phyloP scores from a whole-genome alignment of 441 rosid genomes.

The Gossypium davidsonii region DNA sequence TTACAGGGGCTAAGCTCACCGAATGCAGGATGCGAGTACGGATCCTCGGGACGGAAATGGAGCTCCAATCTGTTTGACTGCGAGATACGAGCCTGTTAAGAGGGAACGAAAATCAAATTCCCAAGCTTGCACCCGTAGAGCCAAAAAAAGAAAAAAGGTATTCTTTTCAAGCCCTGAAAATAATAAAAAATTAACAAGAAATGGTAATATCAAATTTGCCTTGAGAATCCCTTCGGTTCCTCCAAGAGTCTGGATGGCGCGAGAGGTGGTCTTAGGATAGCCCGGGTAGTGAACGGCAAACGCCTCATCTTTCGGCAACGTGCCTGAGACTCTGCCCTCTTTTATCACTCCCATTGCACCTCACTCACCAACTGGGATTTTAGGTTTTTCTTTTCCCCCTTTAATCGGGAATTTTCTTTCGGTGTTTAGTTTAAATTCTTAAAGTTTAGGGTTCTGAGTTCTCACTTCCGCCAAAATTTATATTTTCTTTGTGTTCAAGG shows the following conservation, averaged over 20 bases:
- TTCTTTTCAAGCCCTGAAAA: neutral
- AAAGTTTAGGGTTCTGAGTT: neutral
- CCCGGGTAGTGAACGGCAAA: constrained; percentile 75
- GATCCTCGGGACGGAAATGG: constrained; percentile 85
- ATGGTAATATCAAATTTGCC: constrained; percentile 20
- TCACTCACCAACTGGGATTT: neutral
- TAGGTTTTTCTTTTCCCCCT: neutral
- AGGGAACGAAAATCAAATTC: constrained; percentile 8
- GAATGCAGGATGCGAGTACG: constrained; percentile 69
- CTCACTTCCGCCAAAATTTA: neutral
- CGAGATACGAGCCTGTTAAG: constrained; percentile 51
- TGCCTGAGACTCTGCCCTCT: constrained; percentile 54
- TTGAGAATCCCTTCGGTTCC: constrained; percentile 57
- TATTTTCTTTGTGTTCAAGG: neutral
- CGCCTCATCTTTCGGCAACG: constrained; percentile 41
- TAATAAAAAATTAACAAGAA: neutral
- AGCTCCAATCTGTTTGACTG: constrained; percentile 60
- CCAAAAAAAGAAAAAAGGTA: neutral
- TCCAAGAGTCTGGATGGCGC: constrained; percentile 69
- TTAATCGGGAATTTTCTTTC: neutral
- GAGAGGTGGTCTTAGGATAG: constrained; percentile 58
- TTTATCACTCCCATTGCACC: constrained; percentile 53
- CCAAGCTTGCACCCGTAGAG: neutral
- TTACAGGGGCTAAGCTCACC: constrained; percentile 59
- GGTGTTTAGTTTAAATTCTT: neutral